These are phyloP conservation scores for Endoconidiophora polonica DNA, from an alignment of 2,329 filamentous ascomycete genomes.

Conservation along the genomic window DNA sequence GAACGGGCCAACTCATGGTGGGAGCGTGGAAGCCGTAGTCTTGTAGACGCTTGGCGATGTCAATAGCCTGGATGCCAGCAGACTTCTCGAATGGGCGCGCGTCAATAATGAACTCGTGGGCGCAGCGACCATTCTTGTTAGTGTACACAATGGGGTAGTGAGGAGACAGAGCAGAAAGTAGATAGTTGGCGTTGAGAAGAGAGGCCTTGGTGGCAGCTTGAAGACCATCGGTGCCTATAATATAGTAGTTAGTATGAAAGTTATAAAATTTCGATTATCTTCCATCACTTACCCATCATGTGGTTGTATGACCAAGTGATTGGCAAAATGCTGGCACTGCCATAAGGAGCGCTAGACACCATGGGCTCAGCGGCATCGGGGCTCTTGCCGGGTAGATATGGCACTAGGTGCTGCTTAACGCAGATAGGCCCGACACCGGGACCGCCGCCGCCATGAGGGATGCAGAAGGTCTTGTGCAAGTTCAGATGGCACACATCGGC, in stretches of 20 bases:
- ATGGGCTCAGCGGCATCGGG: slow-evolving; percentile 30
- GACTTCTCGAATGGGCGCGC: slow-evolving; percentile 69
- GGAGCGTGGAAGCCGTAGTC: slow-evolving; percentile 96
- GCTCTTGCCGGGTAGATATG: slow-evolving; percentile 49
- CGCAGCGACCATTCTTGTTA: slow-evolving; percentile 72
- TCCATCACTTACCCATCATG: slow-evolving; percentile 54
- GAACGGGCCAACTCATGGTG: slow-evolving; percentile 92
- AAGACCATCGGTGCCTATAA: slow-evolving; percentile 47
- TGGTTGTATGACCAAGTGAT: slow-evolving; percentile 94
- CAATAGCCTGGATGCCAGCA: slow-evolving; percentile 75
- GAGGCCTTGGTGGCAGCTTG: slow-evolving; percentile 83
- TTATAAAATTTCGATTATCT: background rate
- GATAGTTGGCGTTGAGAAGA: slow-evolving; percentile 93
- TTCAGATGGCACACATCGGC: slow-evolving; percentile 96
- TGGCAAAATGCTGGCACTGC: slow-evolving; percentile 78
- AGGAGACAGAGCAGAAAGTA: slow-evolving; percentile 68
- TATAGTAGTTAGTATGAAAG: slow-evolving; percentile 13
- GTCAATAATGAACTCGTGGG: slow-evolving; percentile 95
- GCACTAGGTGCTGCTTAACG: slow-evolving; percentile 64
- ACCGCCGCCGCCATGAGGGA: slow-evolving; percentile 86
- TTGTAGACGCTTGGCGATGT: slow-evolving; percentile 89
- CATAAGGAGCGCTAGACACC: slow-evolving; percentile 69
- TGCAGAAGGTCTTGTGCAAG: slow-evolving; percentile 97
- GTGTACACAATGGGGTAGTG: slow-evolving; percentile 91
- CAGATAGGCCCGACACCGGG: slow-evolving; percentile 89